Evolutionary conservation across 176 grass and related monocot genomes (phyloP), one percentile per base, ranked within the genome.

Genomic region (Oryza nivara): DNA sequence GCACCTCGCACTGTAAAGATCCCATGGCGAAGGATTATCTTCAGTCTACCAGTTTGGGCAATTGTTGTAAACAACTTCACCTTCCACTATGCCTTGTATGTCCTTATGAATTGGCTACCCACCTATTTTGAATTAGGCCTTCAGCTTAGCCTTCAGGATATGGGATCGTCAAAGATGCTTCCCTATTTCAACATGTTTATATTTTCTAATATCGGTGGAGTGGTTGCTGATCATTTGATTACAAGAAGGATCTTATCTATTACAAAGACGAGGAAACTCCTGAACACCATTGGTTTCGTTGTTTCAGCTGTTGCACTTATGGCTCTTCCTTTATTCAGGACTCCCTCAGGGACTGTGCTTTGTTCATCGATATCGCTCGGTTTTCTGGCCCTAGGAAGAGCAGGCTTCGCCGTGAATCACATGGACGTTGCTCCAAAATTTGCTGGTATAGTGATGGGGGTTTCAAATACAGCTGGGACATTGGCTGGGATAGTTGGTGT

Each of bases 121-220:
- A 97, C 94, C 36, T 97, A 93, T 76, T 97, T 93, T 25, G 94
- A 93, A 48, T 70, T 89, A 23, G 94, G 87, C 8, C 89, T 97
- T 86, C 70, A 90, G 52, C 80, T 85, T 41, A 97, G 91, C 80
- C 94, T 97, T 52, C 89, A 97, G 85, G 94, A 97, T n/a, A 91
- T 97, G 87, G 91, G 94, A 65, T 93, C 90, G 40, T 93, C 89
- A 41, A 97, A 97, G 72, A 97, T 97, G 94, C 70, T 93, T 72
- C 94, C 94, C 14, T 97, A 97, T 61, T 81, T 97, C 23, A 93
- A 89, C 84, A 97, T 97, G 94, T 94, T 97, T 54, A 71, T 97
- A 84, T 97, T 97, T 77, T 97, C 91, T 35, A 97, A 97, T 78
- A 92, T 94, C 3, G 94, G 91, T 58, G 94, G 94, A 48, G 75